Evolutionary conservation across 345 rosid species (phyloP).

Genomic region (Gossypium longicalyx): DNA sequence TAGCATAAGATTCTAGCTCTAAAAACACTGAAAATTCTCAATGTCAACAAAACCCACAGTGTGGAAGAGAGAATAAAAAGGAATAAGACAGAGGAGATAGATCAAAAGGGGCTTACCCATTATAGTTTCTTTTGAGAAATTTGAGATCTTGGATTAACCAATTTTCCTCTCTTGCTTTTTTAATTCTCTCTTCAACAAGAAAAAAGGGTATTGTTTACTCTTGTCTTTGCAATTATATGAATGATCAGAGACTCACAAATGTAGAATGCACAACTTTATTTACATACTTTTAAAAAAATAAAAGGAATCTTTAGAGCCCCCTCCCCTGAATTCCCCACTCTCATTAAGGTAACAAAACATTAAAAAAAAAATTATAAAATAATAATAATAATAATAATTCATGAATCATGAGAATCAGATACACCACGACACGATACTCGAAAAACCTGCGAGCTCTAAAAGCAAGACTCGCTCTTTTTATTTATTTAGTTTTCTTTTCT

Average conservation of each 20-base stretch:
- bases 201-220: background rate
- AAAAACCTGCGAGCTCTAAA: background rate
- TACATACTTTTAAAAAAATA: background rate
- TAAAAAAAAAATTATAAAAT: background rate
- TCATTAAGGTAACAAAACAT: background rate
- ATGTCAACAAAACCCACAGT: background rate
- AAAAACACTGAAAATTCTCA: constrained; percentile 3
- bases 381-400: background rate
- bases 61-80: background rate
- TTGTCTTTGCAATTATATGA: background rate
- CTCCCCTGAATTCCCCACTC: background rate
- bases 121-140: background rate
- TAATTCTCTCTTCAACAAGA: background rate
- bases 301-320: background rate
- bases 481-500: background rate
- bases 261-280: background rate
- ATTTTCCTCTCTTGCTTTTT: background rate
- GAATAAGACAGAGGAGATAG: constrained; percentile 15
- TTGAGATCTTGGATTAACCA: constrained; percentile 5
- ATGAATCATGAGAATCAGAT: background rate
- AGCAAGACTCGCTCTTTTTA: background rate
- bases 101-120: constrained; percentile 1
- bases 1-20: constrained; percentile 1
- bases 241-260: background rate
- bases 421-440: background rate